Evolutionary conservation across 164 flowering plant genomes (phyloP).

Genomic region (Tetracentron sinense): DNA sequence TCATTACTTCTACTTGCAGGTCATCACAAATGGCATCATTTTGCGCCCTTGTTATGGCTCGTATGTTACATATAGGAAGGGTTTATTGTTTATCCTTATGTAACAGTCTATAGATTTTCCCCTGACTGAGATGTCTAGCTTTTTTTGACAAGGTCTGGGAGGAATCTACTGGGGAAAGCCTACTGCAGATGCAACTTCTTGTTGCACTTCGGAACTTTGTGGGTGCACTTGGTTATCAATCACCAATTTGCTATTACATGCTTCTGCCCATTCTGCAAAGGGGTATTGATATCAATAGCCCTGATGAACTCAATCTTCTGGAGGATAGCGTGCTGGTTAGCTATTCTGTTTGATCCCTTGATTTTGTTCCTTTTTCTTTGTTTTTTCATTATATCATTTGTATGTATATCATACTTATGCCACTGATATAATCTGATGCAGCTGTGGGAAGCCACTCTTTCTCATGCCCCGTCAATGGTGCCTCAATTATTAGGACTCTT

Average conservation of each 20-base stretch:
- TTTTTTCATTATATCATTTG: neutral
- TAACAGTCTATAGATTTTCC: neutral
- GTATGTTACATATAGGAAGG: neutral
- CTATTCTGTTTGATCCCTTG: slow-evolving; percentile 4
- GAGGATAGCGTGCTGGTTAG: slow-evolving; percentile 89
- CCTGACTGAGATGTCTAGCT: neutral
- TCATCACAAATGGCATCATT: neutral
- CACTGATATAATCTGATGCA: slow-evolving; percentile 31
- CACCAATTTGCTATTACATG: slow-evolving; percentile 71
- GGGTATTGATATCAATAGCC: slow-evolving; percentile 71
- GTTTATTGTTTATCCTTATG: neutral
- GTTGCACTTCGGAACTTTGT: slow-evolving; percentile 79
- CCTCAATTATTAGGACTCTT: slow-evolving; percentile 70
- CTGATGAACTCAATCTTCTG: slow-evolving; percentile 84
- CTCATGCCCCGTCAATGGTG: slow-evolving; percentile 80
- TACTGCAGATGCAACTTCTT: slow-evolving; percentile 89
- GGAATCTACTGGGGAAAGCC: slow-evolving; percentile 88
- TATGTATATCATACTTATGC: neutral
- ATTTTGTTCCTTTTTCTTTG: neutral
- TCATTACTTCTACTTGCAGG: neutral
- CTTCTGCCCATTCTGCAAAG: slow-evolving; percentile 67
- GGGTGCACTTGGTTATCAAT: slow-evolving; percentile 70
- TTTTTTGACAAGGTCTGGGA: slow-evolving; percentile 71
- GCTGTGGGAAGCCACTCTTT: slow-evolving; percentile 91
- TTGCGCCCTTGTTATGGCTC: neutral